Evolutionary conservation across 805 yeast species (phyloP).

Genomic region (Torulaspora indica): DNA sequence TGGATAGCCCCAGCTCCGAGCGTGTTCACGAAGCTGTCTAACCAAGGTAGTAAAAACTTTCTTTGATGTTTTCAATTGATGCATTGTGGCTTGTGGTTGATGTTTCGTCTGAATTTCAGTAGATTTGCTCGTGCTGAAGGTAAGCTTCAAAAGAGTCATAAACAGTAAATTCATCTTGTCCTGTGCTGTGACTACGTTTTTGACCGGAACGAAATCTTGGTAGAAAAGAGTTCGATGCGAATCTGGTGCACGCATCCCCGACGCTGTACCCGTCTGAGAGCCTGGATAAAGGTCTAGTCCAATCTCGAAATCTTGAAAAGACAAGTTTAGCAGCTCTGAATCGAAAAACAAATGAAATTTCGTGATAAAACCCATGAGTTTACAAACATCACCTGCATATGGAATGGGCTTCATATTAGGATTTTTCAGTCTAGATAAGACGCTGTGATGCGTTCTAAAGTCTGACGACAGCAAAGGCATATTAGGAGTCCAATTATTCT

Average conservation of each 20-base stretch:
- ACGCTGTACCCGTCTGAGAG: slow-evolving; percentile 15
- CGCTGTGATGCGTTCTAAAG: slow-evolving; percentile 16
- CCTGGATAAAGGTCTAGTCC: slow-evolving; percentile 29
- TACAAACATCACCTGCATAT: slow-evolving; percentile 32
- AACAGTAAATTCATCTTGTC: slow-evolving; percentile 30
- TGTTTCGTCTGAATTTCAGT: slow-evolving; percentile 15
- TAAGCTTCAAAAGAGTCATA: slow-evolving; percentile 23
- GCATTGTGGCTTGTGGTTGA: slow-evolving; percentile 19
- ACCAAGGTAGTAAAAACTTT: slow-evolving; percentile 25
- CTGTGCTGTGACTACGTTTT: slow-evolving; percentile 23
- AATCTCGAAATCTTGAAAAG: slow-evolving; percentile 33
- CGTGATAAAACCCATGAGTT: slow-evolving; percentile 30
- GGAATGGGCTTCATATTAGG: slow-evolving; percentile 22
- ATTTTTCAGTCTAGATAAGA: slow-evolving; percentile 19
- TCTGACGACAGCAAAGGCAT: slow-evolving; percentile 25
- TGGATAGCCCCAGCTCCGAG: slow-evolving; percentile 31
- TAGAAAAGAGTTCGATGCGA: slow-evolving; percentile 9
- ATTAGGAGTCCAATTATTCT: slow-evolving; percentile 30
- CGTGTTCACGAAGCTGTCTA: slow-evolving; percentile 21
- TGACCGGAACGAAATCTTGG: slow-evolving; percentile 17
- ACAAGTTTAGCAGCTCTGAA: slow-evolving; percentile 22
- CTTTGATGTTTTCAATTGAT: slow-evolving; percentile 18
- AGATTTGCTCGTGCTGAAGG: slow-evolving; percentile 20
- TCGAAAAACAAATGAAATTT: slow-evolving; percentile 28
- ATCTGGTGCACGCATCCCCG: slow-evolving; percentile 14